These are phyloP conservation scores for Trichoderma oligosporum DNA, from an alignment of 2,329 filamentous ascomycete genomes.

Conservation along the genomic window DNA sequence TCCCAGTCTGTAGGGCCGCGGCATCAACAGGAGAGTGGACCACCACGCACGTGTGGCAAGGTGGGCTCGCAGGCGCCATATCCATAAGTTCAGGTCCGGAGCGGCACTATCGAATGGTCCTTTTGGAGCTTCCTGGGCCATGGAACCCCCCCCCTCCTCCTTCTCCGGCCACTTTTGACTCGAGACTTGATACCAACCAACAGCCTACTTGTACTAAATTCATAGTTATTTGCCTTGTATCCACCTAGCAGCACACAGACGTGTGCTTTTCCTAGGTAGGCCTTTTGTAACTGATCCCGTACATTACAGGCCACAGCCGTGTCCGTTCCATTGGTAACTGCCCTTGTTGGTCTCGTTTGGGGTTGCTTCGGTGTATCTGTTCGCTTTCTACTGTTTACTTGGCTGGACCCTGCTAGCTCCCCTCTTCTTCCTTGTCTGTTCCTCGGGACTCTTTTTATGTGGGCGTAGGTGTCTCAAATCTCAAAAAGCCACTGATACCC, in stretches of 20 bases:
- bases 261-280: conserved; percentile 3
- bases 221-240: conserved; percentile 17
- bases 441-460: conserved; percentile 1
- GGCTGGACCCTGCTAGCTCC: conserved; percentile 18
- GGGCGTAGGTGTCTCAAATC: conserved; percentile 17
- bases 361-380: conserved; percentile 22
- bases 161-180: conserved; percentile 13
- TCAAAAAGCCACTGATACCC: conserved; percentile 28
- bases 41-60: conserved; percentile 20
- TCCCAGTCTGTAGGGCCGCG: conserved; percentile 16
- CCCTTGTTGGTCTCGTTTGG: conserved; percentile 23
- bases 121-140: conserved; percentile 18
- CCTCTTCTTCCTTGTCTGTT: conserved; percentile 11
- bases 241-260: conserved; percentile 1
- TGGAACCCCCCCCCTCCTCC: not conserved
- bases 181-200: conserved; percentile 20
- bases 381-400: conserved; percentile 7
- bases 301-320: conserved; percentile 20
- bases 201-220: conserved; percentile 1
- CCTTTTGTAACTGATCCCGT: conserved; percentile 6
- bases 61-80: conserved; percentile 17
- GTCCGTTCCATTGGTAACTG: conserved; percentile 24
- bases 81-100: conserved; percentile 19
- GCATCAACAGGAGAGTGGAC: conserved; percentile 12
- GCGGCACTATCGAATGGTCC: conserved; percentile 19